These are phyloP conservation scores for Yamadazyma sp. DNA, from an alignment of 1,139 yeast genomes.

Conservation along the genomic window DNA sequence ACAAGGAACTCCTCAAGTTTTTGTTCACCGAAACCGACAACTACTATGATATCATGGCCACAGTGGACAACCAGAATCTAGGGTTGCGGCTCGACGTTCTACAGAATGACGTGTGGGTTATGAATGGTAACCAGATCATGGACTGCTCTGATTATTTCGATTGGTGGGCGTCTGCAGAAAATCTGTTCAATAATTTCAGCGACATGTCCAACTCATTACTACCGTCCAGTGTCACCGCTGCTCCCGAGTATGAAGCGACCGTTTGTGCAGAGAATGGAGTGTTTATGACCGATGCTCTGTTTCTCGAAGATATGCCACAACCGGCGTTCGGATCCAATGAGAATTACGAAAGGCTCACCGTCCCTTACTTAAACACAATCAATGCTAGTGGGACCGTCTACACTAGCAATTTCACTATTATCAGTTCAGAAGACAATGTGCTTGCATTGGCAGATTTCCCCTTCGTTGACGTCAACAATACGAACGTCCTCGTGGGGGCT, in stretches of 20 bases:
- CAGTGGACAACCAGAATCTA: slow-evolving; percentile 14
- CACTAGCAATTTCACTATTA: slow-evolving; percentile 24
- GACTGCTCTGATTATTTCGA: slow-evolving; percentile 23
- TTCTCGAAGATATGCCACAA: slow-evolving; percentile 2
- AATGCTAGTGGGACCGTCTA: slow-evolving; percentile 27
- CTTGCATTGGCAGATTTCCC: slow-evolving; percentile 24
- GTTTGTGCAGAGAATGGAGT: slow-evolving; percentile 31
- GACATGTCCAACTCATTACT: slow-evolving; percentile 5
- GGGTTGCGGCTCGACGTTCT: slow-evolving; percentile 30
- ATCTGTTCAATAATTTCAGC: slow-evolving; percentile 12
- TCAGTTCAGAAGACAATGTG: slow-evolving; percentile 14
- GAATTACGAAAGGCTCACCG: slow-evolving; percentile 18
- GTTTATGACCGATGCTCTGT: slow-evolving; percentile 15
- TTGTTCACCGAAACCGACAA: slow-evolving; percentile 19
- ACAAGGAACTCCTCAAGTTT: slow-evolving; percentile 19
- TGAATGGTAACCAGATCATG: slow-evolving; percentile 25
- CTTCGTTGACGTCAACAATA: slow-evolving; percentile 25
- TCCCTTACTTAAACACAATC: slow-evolving; percentile 31
- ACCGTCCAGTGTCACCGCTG: slow-evolving; percentile 21
- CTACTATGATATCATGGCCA: slow-evolving; percentile 19
- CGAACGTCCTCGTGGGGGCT: slow-evolving; percentile 31
- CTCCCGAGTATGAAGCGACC: slow-evolving; percentile 22
- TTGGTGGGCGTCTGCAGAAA: slow-evolving; percentile 23
- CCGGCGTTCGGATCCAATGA: slow-evolving; percentile 15
- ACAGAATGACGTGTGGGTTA: slow-evolving; percentile 41